Conservation (phyloP, 805 yeast species). For the Dipodascus albidus region DNA sequence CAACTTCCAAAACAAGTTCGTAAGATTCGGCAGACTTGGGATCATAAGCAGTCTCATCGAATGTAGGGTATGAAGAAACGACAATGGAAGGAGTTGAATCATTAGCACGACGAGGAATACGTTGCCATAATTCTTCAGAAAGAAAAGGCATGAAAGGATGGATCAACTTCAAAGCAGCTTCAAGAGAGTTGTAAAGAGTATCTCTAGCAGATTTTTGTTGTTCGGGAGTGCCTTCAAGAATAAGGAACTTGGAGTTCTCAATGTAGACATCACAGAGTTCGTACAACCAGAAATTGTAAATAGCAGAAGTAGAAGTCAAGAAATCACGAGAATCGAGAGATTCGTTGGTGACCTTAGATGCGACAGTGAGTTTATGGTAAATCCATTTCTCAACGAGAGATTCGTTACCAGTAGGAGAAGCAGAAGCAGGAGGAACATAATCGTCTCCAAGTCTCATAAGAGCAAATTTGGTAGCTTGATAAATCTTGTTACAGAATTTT, state of each 20-base stretch:
- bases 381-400: conserved; percentile 96
- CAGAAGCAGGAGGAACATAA: conserved; percentile 65
- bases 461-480: conserved; percentile 97
- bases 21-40: conserved; percentile 60
- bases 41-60: conserved; percentile 48
- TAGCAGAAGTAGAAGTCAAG: conserved; percentile 72
- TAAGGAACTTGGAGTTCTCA: conserved; percentile 90
- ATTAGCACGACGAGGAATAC: conserved; percentile 76
- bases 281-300: conserved; percentile 89
- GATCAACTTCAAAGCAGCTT: conserved; percentile 79
- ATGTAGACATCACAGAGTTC: conserved; percentile 96
- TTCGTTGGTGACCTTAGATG: conserved; percentile 52
- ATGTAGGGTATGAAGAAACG: conserved; percentile 69
- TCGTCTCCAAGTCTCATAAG: conserved; percentile 85
- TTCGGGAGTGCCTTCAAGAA: conserved; percentile 77
- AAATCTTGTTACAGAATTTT: conserved; percentile 98
- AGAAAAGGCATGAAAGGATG: conserved; percentile 98
- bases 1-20: conserved; percentile 72
- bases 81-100: conserved; percentile 64
- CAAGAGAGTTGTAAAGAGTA: conserved; percentile 86
- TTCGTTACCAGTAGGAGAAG: conserved; percentile 58
- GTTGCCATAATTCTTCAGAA: conserved; percentile 98
- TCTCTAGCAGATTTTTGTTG: conserved; percentile 88
- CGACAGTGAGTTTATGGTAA: conserved; percentile 66
- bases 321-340: conserved; percentile 79